A percentile compares a stretch with the other conserved stretches of the same genome.
These are phyloP conservation scores for Microcera coccophila DNA, from an alignment of 2,329 filamentous ascomycete species.

Conservation along the genomic window DNA sequence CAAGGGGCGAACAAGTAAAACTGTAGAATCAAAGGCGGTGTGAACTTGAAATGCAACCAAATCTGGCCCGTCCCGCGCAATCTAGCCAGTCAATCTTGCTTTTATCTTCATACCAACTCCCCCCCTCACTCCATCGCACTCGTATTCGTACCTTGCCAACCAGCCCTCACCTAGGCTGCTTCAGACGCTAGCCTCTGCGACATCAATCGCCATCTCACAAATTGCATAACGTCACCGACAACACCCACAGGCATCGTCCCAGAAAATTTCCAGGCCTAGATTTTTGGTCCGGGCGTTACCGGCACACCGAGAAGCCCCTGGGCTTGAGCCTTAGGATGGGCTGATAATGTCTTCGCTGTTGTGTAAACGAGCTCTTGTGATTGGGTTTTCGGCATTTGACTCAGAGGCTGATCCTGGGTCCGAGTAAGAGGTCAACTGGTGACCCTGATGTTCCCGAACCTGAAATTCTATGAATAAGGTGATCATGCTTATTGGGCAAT, in stretches of 20 bases:
- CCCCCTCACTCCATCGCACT: constrained; percentile 10
- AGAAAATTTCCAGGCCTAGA: neutral
- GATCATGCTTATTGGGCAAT: constrained; percentile 24
- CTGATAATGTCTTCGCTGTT: constrained; percentile 12
- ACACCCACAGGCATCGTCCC: neutral
- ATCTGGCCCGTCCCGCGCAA: too few species aligned
- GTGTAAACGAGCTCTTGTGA: constrained; percentile 12
- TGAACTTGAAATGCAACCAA: neutral
- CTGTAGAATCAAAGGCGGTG: too few species aligned
- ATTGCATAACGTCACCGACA: too few species aligned
- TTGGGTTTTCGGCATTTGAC: constrained; percentile 9
- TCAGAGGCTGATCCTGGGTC: constrained; percentile 6
- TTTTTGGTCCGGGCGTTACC: neutral
- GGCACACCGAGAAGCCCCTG: neutral
- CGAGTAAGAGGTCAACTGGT: constrained; percentile 26
- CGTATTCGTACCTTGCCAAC: constrained; percentile 23
- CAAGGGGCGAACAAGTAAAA: too few species aligned
- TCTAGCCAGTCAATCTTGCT: too few species aligned
- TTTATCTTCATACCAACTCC: neutral
- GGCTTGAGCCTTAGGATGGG: constrained; percentile 13
- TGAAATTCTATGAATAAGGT: constrained; percentile 26
- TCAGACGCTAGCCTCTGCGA: neutral
- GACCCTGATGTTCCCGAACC: neutral
- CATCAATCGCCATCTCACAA: too few species aligned
- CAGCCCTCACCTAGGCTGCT: neutral